A percentile compares a stretch with the other conserved stretches of the same genome.
These are phyloP conservation scores for Mycena indigotica DNA, from an alignment of 768 basidiomycete species.

Conservation along the genomic window DNA sequence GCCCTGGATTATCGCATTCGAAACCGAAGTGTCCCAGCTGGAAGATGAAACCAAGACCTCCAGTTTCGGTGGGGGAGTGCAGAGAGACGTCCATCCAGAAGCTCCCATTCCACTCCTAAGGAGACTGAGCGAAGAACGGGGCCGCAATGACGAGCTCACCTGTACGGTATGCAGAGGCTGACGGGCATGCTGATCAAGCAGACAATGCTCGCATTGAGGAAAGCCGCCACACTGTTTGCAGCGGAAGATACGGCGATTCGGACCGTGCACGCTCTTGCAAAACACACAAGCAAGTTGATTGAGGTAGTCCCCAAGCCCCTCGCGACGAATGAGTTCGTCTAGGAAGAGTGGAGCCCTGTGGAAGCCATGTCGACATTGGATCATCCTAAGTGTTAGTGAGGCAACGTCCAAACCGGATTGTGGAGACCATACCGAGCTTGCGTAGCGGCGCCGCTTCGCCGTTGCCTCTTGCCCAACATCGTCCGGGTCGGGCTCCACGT, in stretches of 20 bases:
- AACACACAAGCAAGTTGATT: background rate
- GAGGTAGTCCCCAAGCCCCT: background rate
- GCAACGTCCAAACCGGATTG: background rate
- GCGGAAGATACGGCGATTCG: background rate
- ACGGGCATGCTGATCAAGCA: background rate
- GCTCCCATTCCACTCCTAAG: background rate
- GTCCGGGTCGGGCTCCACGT: background rate
- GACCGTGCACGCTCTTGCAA: background rate
- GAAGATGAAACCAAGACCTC: background rate
- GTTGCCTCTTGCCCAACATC: background rate
- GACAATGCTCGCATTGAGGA: background rate
- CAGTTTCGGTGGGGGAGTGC: background rate
- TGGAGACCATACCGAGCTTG: background rate
- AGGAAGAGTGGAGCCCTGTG: background rate
- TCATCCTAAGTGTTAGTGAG: background rate
- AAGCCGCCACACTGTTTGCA: background rate
- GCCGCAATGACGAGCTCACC: background rate
- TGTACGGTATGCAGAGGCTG: background rate
- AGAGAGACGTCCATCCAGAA: background rate
- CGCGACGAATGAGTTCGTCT: background rate
- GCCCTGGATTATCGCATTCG: background rate
- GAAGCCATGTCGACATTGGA: background rate
- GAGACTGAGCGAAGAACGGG: background rate
- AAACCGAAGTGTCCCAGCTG: background rate
- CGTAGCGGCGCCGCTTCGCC: background rate